Evolutionary conservation across 495 filamentous ascomycete species (phyloP), one percentile per base, ranked within the genome.

Genomic region (Aspergillus mulundensis): DNA sequence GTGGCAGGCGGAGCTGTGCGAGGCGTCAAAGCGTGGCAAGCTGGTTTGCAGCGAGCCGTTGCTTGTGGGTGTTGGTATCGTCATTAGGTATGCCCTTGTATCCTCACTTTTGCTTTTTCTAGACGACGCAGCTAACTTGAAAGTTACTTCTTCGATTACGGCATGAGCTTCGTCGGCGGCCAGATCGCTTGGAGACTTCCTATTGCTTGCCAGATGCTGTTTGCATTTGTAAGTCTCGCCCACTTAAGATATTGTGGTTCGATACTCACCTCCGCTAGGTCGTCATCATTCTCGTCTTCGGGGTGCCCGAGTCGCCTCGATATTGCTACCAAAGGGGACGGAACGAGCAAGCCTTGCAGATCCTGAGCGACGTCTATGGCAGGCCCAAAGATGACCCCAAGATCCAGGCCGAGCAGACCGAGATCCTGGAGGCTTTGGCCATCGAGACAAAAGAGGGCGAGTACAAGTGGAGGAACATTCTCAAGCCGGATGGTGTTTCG

Each of bases 311-410:
- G 50, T 73, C 70, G 7, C 76, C 77, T 30, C 66, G 75, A 21
- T 78, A 64, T 61, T 68, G 71, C 3, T 76, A 78, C 58, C 69
- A 73, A 23, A 67, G 77, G 53, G 78, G 71, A 6, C 64, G 72
- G 4, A 67, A 73, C 36, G 67, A 74, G 15, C 79, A 82, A 60
- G 80, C 77, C 0, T 61, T 80, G n/a, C 62, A 77, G 28, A 74
- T 82, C 18, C 68, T 84, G 15, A 78, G 79, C 62, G 72, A 77
- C 54, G 70, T 81, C 0, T 77, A 78, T 54, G 73, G 79, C 36
- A 52, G 55, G 7, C 64, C 73, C 0, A 69, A 77, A 38, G 54
- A 75, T 23, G 67, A 73, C 46, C 68, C 73, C 24, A 76, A 77
- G 40, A 66, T 75, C 15, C 72, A 56, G 62, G 71, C 69, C 4